phyloP scores from a whole-genome alignment of 305 asterid species.

The Fraxinus latifolia region DNA sequence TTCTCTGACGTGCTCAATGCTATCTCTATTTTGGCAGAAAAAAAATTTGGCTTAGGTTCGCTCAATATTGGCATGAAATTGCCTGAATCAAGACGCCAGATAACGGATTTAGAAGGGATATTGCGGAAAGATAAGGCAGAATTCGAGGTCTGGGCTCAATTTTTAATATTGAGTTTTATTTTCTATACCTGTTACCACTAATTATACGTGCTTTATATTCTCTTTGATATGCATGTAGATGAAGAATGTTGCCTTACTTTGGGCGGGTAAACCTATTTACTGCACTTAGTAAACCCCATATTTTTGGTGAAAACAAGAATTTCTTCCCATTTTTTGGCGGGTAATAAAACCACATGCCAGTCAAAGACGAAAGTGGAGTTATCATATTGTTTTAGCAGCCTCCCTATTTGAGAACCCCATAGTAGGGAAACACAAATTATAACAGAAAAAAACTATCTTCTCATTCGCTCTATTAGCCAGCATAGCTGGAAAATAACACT shows the following conservation, averaged over 20 bases:
- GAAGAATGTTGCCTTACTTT: background rate
- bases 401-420: background rate
- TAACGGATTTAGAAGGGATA: conserved; percentile 62
- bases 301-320: conserved; percentile 14
- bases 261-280: background rate
- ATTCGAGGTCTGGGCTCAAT: conserved; percentile 59
- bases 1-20: conserved; percentile 74
- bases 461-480: conserved; percentile 1
- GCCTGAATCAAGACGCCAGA: conserved; percentile 54
- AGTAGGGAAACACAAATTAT: background rate
- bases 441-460: background rate
- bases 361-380: conserved; percentile 1
- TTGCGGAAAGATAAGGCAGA: conserved; percentile 76
- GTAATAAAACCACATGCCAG: conserved; percentile 1
- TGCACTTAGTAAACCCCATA: background rate
- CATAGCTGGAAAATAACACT: conserved; percentile 4
- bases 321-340: background rate
- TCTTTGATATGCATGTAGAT: conserved; percentile 14
- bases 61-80: conserved; percentile 28
- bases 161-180: conserved; percentile 23
- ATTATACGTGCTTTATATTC: background rate
- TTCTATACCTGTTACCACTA: background rate
- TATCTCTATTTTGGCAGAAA: conserved; percentile 50
- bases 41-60: conserved; percentile 32
- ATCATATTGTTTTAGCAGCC: background rate